Evolutionary conservation across 1,284 basidiomycete genomes (phyloP), one percentile per base, ranked within the genome.

Genomic region (Melanopsichium pennsylvanicum): DNA sequence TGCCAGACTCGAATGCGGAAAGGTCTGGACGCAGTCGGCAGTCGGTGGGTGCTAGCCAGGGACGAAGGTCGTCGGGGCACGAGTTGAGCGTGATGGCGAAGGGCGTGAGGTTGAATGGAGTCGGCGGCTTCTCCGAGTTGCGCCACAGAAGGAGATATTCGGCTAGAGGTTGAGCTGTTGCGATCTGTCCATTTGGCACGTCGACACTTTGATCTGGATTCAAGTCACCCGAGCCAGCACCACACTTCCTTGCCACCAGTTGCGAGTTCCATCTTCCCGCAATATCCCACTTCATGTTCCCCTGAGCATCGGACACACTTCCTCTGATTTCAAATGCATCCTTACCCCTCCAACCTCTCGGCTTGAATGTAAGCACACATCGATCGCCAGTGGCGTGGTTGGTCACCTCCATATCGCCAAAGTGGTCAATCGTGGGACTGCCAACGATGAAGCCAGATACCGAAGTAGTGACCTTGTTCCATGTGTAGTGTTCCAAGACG

Each of bases 231-330:
- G 84, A 82, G 11, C 86, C 86, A 2, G 86, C 85, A 6, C 88
- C 90, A 13, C 49, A 43, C 31, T 86, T 86, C 21, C 93, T 87
- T 12, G 92, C 93, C 49, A 97, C 89, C 33, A 98, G 87, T 81
- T 97, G 95, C 46, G 89, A 90, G 81, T 92, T 93, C 95, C 95
- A 98, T 10, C 93, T 86, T 9, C 95, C 95, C 0, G 94, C 93
- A 68, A 97, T 93, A 64, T 97, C 93, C 84, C 94, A 93, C 0
- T 84, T 86, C 34, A 88, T 83, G 25, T 86, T 84, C 11, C 91
- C 93, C 0, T 84, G 75, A 1, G 86, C 82, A 75, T 92, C 88
- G 59, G 86, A 83, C 25, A 97, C 93, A 35, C 87, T 86, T 4
- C 95, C 95, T 15, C 89, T 89, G 76, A 97, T 93, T 82, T 97